Percentiles rank a stretch among this genome's conserved stretches.
phyloP scores from a whole-genome alignment of 2,329 filamentous ascomycete genomes.

The Penicillium psychrosexuale region DNA sequence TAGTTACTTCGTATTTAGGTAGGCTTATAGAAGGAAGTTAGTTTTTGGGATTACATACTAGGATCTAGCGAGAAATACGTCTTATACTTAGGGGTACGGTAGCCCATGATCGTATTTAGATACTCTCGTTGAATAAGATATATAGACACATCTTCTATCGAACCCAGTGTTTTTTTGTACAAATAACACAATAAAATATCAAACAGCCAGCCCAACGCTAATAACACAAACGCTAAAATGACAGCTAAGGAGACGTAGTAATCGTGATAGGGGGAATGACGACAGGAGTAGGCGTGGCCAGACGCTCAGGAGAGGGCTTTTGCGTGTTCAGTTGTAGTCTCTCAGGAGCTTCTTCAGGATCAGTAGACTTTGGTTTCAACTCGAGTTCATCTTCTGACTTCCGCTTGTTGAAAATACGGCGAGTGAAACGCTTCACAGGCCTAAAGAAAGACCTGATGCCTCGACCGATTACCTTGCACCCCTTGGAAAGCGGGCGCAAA shows the following conservation, averaged over 20 bases:
- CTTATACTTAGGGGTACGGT: no score
- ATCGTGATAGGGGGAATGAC: conserved; percentile 40
- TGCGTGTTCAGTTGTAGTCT: background rate
- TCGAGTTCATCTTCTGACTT: background rate
- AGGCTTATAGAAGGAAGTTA: no score
- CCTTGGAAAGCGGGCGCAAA: conserved; percentile 42
- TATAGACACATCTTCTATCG: conserved; percentile 1
- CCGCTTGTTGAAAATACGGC: conserved; percentile 15
- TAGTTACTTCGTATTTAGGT: no score
- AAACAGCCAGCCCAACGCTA: background rate
- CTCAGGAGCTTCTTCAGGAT: conserved; percentile 15
- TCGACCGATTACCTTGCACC: conserved; percentile 26
- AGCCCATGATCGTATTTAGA: no score
- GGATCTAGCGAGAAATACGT: no score
- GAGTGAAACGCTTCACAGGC: conserved; percentile 26
- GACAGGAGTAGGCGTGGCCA: conserved; percentile 22
- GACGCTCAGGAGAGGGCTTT: conserved; percentile 16
- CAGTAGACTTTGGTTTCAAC: background rate
- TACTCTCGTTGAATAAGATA: background rate
- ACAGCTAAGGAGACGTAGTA: conserved; percentile 31
- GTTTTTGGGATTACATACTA: no score
- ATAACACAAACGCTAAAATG: conserved; percentile 9
- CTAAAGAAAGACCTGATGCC: conserved; percentile 23
- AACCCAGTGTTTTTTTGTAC: background rate
- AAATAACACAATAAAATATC: background rate